A percentile compares a stretch with the other conserved stretches of the same genome.
Conservation (phyloP, 345 rosid species). For the Eutrema heterophyllum region DNA sequence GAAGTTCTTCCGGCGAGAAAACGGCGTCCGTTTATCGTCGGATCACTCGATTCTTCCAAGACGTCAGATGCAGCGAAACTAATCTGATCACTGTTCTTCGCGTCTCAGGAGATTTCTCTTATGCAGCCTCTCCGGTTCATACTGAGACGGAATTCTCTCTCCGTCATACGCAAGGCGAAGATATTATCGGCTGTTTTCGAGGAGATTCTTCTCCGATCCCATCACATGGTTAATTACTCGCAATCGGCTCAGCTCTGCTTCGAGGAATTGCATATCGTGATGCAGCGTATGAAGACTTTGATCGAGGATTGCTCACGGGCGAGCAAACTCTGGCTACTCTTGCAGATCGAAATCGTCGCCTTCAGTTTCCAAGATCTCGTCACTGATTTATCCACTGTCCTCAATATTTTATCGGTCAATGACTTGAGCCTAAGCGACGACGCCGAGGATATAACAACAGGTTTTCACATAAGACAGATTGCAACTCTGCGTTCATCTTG, state of each 20-base stretch:
- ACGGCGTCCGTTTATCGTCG: conserved; percentile 60
- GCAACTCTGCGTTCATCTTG: no score
- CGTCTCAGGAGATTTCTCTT: conserved; percentile 58
- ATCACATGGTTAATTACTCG: not conserved
- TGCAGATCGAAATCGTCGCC: conserved; percentile 47
- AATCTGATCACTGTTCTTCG: conserved; percentile 45
- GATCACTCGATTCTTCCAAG: conserved; percentile 50
- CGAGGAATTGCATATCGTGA: conserved; percentile 71
- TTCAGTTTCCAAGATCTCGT: conserved; percentile 59
- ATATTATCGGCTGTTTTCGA: conserved; percentile 60
- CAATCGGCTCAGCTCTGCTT: conserved; percentile 59
- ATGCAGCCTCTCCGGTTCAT: conserved; percentile 49
- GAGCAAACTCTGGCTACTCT: conserved; percentile 67
- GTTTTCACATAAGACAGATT: no score
- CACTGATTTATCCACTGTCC: conserved; percentile 59
- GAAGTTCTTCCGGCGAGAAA: conserved; percentile 56
- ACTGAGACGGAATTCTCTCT: conserved; percentile 41
- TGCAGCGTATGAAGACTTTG: conserved; percentile 62
- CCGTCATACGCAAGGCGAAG: conserved; percentile 51
- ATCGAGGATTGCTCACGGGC: conserved; percentile 64
- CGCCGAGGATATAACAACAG: conserved; percentile 56
- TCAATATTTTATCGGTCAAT: conserved; percentile 60
- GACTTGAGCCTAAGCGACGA: conserved; percentile 51
- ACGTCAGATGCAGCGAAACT: conserved; percentile 47
- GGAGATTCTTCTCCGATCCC: conserved; percentile 53